Percentiles rank a stretch among this genome's conserved stretches.
These are phyloP conservation scores for Aureobasidium sp. DNA, from an alignment of 2,329 filamentous ascomycete species.

Conservation along the genomic window DNA sequence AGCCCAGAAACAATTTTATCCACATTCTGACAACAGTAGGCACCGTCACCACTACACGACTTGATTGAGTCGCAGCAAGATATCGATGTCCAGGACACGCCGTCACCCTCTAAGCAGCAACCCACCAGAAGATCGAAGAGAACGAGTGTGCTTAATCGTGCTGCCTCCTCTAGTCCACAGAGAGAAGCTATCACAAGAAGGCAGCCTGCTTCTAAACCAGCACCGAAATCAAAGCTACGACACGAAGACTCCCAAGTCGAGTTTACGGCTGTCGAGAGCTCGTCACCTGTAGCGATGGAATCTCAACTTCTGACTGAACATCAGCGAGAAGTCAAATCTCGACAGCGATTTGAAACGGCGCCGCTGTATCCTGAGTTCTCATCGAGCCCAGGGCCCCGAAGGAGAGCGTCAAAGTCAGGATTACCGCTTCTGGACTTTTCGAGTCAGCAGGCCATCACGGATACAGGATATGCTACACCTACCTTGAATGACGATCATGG, in stretches of 20 bases:
- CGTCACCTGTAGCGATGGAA: slow-evolving; percentile 46
- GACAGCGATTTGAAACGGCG: slow-evolving; percentile 58
- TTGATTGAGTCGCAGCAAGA: slow-evolving; percentile 9
- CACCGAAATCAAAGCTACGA: slow-evolving; percentile 45
- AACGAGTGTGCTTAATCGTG: slow-evolving; percentile 18
- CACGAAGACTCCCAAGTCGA: slow-evolving; percentile 80
- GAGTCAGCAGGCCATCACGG: slow-evolving; percentile 20
- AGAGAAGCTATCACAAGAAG: neutral
- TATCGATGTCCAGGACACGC: slow-evolving; percentile 18
- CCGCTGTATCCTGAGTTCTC: slow-evolving; percentile 62
- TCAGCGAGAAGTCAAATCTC: slow-evolving; percentile 69
- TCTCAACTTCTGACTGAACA: slow-evolving; percentile 72
- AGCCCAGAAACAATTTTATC: neutral
- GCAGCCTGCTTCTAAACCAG: neutral
- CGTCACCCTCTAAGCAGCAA: neutral
- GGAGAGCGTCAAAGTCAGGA: slow-evolving; percentile 21
- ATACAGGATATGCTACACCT: slow-evolving; percentile 36
- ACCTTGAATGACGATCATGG: slow-evolving; percentile 32
- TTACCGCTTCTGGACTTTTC: slow-evolving; percentile 25
- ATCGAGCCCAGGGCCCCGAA: slow-evolving; percentile 42
- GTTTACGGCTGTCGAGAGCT: slow-evolving; percentile 63
- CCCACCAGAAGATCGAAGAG: slow-evolving; percentile 8
- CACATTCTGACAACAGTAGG: neutral
- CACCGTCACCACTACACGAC: neutral
- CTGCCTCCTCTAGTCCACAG: slow-evolving; percentile 16